Percentiles rank a stretch among this genome's conserved stretches.
phyloP scores from a whole-genome alignment of 768 basidiomycete genomes.

The Mycena amicta region DNA sequence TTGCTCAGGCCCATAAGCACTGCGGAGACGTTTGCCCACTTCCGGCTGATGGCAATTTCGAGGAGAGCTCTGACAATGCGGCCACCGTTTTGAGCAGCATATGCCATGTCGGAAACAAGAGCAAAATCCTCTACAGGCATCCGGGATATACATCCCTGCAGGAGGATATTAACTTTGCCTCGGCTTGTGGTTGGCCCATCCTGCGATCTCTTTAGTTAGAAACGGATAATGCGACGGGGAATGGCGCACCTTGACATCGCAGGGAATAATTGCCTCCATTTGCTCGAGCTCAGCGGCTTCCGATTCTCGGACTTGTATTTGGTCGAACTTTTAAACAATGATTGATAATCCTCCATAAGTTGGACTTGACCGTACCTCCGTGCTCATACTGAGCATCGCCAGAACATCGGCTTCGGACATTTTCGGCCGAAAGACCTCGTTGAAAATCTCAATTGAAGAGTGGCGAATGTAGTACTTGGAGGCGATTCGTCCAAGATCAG shows the following conservation, averaged over 20 bases:
- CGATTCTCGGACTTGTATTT: conserved; percentile 90
- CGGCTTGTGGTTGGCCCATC: conserved; percentile 63
- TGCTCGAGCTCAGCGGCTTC: conserved; percentile 82
- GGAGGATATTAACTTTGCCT: conserved; percentile 92
- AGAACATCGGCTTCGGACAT: conserved; percentile 96
- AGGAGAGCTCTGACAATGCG: conserved; percentile 93
- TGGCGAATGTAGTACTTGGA: conserved; percentile 95
- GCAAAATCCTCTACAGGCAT: conserved; percentile 91
- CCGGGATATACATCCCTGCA: conserved; percentile 88
- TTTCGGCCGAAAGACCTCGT: conserved; percentile 67
- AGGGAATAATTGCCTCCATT: conserved; percentile 71
- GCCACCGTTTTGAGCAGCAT: conserved; percentile 92
- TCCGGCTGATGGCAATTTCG: conserved; percentile 90
- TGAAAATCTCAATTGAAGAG: conserved; percentile 86
- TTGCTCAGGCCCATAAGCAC: conserved; percentile 92
- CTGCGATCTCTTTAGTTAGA: conserved; percentile 35
- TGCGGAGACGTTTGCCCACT: conserved; percentile 82
- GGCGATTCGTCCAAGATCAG: conserved; percentile 94
- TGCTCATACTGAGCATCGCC: conserved; percentile 83
- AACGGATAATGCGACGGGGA: neutral
- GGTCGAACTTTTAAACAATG: conserved; percentile 68
- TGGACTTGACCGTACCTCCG: conserved; percentile 65
- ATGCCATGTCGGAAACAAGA: conserved; percentile 91
- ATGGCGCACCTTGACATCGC: conserved; percentile 68
- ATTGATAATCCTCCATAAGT: neutral